Base-by-base conservation (phyloP, 495 filamentous ascomycete genomes). In the Aspergillus cavernicola region DNA sequence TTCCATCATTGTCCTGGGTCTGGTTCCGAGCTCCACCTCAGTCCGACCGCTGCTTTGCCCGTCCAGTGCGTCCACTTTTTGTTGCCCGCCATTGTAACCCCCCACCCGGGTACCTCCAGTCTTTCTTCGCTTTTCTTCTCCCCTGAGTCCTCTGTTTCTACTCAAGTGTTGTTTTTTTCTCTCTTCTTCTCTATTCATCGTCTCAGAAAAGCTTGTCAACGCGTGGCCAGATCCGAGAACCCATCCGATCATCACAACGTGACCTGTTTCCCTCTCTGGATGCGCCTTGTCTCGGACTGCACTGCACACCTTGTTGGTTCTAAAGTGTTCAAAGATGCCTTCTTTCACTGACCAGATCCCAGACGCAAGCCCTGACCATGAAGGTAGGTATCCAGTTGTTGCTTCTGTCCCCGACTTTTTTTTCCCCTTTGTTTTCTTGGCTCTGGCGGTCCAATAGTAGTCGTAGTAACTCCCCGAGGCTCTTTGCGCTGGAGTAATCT, bases 261-360 rank as follows among this genome's bases (percentile, higher is more conserved):
- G 49, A 41, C 38, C 50, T 26, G 29, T 15, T 40, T 54, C 40
- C 35, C 24, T 28, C 24, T 24, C 22, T 38, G 43, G 42, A 36
- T 15, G 16, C 24, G 35, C 32, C 41, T 26, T 22, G 2, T 16
- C 5, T 19, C 24, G 41, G 22, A 37, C 22, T 4, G 15, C 19
- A 38, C 16, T 39, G 7, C 33, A 18, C 32, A 16, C 23, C 20
- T 40, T 46, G 23, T 39, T 39, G 31, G 41, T 53, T 32, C 35
- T 6, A 45, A 20, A 46, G 22, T n/a, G 41, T 13, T 38, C 13
- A 33, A 42, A 46, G 31, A 73, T 71, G 65, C 68, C 68, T 43
- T 73, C 68, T 39, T 60, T 69, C 60, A 62, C 66, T 53, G 67
- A 62, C 44, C 48, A 66, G 48, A 60, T 61, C 41, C 48, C 53